phyloP scores from a whole-genome alignment of 805 yeast genomes.

The Candida piceae region DNA sequence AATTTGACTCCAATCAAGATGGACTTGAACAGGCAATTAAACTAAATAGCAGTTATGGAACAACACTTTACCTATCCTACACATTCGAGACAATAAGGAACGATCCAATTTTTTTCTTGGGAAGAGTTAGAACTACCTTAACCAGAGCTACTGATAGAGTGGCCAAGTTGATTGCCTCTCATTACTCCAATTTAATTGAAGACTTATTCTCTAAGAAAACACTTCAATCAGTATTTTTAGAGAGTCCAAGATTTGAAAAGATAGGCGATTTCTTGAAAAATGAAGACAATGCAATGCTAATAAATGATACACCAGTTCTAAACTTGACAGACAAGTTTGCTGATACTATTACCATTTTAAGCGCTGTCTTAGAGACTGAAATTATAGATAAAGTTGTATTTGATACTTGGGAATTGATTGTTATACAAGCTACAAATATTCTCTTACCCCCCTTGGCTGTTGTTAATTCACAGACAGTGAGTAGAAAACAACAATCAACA shows the following conservation, averaged over 20 bases:
- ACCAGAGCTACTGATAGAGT: constrained; percentile 10
- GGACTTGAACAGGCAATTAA: constrained; percentile 9
- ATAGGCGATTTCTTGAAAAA: constrained; percentile 9
- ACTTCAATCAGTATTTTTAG: constrained; percentile 4
- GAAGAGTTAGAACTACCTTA: constrained; percentile 12
- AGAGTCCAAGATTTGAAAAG: constrained; percentile 3
- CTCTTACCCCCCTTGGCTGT: constrained; percentile 12
- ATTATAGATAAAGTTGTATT: constrained; percentile 12
- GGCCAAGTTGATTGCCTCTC: constrained; percentile 11
- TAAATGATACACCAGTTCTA: background rate
- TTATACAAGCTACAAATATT: constrained; percentile 9
- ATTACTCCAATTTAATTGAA: constrained; percentile 5
- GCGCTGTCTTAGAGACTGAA: constrained; percentile 7
- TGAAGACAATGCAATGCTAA: constrained; percentile 3
- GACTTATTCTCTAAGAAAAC: constrained; percentile 6
- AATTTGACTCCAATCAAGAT: constrained; percentile 12
- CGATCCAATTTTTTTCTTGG: constrained; percentile 19
- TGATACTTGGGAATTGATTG: constrained; percentile 10
- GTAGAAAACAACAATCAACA: background rate
- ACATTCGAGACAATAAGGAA: constrained; percentile 13
- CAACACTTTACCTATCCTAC: constrained; percentile 9
- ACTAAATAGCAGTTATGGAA: constrained; percentile 4
- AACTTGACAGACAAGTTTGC: background rate
- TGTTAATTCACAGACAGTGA: constrained; percentile 4
- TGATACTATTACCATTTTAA: constrained; percentile 3